Evolutionary conservation across 805 yeast species (phyloP).

Genomic region (Candida tallmaniae): DNA sequence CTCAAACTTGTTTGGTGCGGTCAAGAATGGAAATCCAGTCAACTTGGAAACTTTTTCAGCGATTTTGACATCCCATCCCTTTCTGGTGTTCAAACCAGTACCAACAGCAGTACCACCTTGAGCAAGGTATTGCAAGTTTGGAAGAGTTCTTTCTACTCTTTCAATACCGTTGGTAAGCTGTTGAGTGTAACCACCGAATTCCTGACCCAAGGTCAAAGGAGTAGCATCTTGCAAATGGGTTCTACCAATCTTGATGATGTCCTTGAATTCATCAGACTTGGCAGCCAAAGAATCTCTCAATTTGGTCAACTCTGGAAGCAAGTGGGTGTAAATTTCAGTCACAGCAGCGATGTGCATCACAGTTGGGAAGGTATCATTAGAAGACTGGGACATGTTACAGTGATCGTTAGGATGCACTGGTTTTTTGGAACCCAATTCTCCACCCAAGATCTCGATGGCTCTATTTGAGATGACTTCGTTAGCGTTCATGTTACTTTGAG

Average conservation of each 20-base stretch:
- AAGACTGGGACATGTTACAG: constrained; percentile 97
- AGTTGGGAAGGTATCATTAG: constrained; percentile 98
- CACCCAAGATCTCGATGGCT: constrained; percentile 95
- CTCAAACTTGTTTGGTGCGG: constrained; percentile 99
- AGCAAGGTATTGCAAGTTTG: constrained; percentile 76
- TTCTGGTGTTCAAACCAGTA: constrained; percentile 92
- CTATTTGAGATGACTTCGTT: constrained; percentile 98
- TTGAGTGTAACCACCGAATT: constrained; percentile 93
- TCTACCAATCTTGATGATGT: constrained; percentile 97
- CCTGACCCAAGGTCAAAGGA: constrained; percentile 96
- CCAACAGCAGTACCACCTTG: constrained; percentile 99
- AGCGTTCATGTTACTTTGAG: constrained; percentile 98
- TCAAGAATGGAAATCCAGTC: constrained; percentile 83
- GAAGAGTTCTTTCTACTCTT: constrained; percentile 74
- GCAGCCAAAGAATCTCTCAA: constrained; percentile 74
- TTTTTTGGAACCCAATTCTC: constrained; percentile 82
- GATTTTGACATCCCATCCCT: constrained; percentile 82
- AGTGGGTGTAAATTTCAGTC: constrained; percentile 67
- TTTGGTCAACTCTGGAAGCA: constrained; percentile 75
- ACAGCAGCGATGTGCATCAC: constrained; percentile 99
- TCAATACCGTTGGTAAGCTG: constrained; percentile 88
- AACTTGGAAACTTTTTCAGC: constrained; percentile 82
- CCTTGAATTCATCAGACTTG: constrained; percentile 78
- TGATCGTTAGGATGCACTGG: constrained; percentile 99
- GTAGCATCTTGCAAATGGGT: constrained; percentile 99